Evolutionary conservation across 2,329 filamentous ascomycete genomes (phyloP), one percentile per base, ranked within the genome.

Genomic region (Sclerotinia subarctica): DNA sequence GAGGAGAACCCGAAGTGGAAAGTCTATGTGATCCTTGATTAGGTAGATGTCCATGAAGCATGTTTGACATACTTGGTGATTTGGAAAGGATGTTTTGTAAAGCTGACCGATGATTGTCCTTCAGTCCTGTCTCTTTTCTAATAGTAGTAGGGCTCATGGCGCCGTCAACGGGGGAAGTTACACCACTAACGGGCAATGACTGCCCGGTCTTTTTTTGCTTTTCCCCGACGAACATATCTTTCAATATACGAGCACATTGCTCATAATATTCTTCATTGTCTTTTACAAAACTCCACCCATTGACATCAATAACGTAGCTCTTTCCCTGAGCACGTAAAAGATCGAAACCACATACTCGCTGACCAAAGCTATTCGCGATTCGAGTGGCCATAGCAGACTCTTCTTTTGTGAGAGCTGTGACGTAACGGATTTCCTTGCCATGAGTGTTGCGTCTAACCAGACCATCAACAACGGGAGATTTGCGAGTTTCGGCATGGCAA

Each of bases 241-340:
- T 92, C 64, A 99, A 82, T 60, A 98, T 97, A 69, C 84, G 89
- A 29, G 95, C 88, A 73, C 90, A 95, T 76, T 93, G 92, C 76
- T 98, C 92, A 78, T 99, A 99, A 79, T 99, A 99, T 70, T 96
- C 94, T 71, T 97, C 94, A 75, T 99, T 99, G 78, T 99, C 96
- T 78, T 99, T 99, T 78, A 99, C 95, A 76, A 99, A 99, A 77
- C 94, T 98, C 96, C 96, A 99, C 17, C 95, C 95, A 78, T 99
- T 99, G 74, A 99, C 95, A 75, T 99, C 95, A 73, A 99, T 99
- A 60, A 99, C 95, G 79, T 93, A 99, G 78, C 94, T 98, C 78
- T 92, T 92, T 21, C 93, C 92, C 62, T 88, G 89, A 17, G 94
- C 93, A 38, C 96, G 89, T 68, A 99, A 83, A 69, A 99, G 84